Evolutionary conservation across 768 basidiomycete genomes (phyloP), one percentile per base, ranked within the genome.

Genomic region (Lentinula boryana): DNA sequence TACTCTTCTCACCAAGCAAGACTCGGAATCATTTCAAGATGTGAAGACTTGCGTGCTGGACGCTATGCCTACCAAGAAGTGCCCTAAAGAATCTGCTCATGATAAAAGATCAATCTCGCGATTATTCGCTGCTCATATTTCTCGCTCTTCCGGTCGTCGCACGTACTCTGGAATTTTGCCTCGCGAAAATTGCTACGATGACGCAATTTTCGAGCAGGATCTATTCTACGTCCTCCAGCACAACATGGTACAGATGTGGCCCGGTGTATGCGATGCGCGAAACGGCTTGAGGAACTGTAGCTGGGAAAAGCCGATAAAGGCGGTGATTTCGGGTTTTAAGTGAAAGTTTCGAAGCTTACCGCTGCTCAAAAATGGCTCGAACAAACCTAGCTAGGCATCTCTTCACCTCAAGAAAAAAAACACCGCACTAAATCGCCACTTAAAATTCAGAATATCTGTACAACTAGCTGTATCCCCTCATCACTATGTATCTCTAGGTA

Each of bases 261-360:
- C 15, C 60, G 66, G 51, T 64, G 85, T 53, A 67, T 70, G 64
- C 43, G 70, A 3, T 67, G 85, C 84, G 13, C 81, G 75, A 15
- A 65, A 57, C 13, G 75, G 73, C 5, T 69, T 84, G 46, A 71
- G 76, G 44, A 58, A 72, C 1, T 91, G 89, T 67, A 81, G 76
- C 63, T 89, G 87, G 88, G 83, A 86, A 67, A 49, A 60, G 21
- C 62, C 63, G 50, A 87, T 89, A 83, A 87, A 84, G 71, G 66
- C 67, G n/a, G n/a, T n/a, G n/a, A n/a, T n/a, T n/a, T n/a, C n/a
- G n/a, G n/a, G n/a, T n/a, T n/a, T n/a, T n/a, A n/a, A n/a, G n/a
- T n/a, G n/a, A n/a, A n/a, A n/a, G n/a, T 18, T 4, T 10, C 10
- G 16, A 46, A 46, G 16, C 12, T 4, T 1, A n/a, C 44, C 16